Evolutionary conservation across 2,329 filamentous ascomycete genomes (phyloP), one percentile per base, ranked within the genome.

Genomic region (Zarea fungicola): DNA sequence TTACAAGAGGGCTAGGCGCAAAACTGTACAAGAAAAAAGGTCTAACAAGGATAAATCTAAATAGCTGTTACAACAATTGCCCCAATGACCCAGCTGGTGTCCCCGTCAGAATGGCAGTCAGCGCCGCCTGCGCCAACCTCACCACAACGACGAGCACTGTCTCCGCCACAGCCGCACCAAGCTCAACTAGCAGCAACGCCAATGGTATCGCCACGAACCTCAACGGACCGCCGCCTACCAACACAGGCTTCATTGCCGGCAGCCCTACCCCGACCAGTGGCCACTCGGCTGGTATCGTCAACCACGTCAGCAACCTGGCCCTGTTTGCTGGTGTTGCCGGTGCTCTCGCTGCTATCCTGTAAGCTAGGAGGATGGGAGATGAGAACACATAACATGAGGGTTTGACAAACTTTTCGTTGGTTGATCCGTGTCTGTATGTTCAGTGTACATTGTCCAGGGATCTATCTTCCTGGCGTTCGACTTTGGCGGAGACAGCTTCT

Each of bases 61-160:
- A 32, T 49, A 75, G 73, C 53, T 78, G 75, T 73, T 78, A 70
- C 67, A 75, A 76, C 69, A 78, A 78, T 71, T 78, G 76, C 68
- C 76, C 76, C 59, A 65, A 72, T 57, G 75, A 78, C 62, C n/a
- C n/a, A n/a, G 2, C 59, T 43, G 66, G 70, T 39, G 63, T 58
- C 52, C 47, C 56, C n/a, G n/a, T n/a, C n/a, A n/a, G n/a, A n/a
- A n/a, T n/a, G n/a, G n/a, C n/a, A n/a, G n/a, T n/a, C n/a, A n/a
- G n/a, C 45, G 47, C 60, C 18, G 65, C 65, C 55, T 54, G 63
- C 42, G 59, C 64, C 55, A 68, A 73, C 55, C 73, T 71, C 51
- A 70, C 65, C 51, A 67, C 68, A 37, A 61, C 60, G 34, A 59
- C 61, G 51, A 54, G 54, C 43, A 51, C 55, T 42, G 9, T 11